These are phyloP conservation scores for Moringa oleifera DNA, from an alignment of 345 rosid genomes.

Conservation along the genomic window DNA sequence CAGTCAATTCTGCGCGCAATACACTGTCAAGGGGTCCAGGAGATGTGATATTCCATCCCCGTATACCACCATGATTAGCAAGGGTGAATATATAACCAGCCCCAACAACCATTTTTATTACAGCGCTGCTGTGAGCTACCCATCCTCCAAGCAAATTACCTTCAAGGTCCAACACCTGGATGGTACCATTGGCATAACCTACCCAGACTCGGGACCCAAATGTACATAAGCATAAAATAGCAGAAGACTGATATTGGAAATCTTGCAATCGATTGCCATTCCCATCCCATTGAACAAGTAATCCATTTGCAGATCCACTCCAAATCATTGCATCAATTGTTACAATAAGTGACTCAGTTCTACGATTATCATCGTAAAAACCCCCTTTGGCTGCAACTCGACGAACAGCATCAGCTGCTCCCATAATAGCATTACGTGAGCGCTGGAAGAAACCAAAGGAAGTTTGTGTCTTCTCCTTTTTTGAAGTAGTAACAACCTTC, in stretches of 20 bases:
- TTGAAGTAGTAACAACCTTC: slow-evolving; percentile 40
- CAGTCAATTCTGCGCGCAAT: slow-evolving; percentile 53
- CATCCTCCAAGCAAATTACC: slow-evolving; percentile 64
- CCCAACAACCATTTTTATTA: slow-evolving; percentile 54
- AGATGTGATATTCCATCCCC: slow-evolving; percentile 74
- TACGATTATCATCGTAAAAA: slow-evolving; percentile 73
- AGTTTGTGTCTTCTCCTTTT: slow-evolving; percentile 68
- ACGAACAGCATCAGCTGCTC: slow-evolving; percentile 98
- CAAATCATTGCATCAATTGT: slow-evolving; percentile 70
- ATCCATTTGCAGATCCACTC: slow-evolving; percentile 82
- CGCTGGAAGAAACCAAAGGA: slow-evolving; percentile 84
- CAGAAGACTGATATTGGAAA: slow-evolving; percentile 41
- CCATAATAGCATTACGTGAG: slow-evolving; percentile 85
- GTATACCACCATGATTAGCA: slow-evolving; percentile 79
- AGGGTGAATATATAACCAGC: slow-evolving; percentile 64
- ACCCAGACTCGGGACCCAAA: slow-evolving; percentile 56
- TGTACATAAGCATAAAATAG: slow-evolving; percentile 61
- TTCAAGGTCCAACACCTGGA: slow-evolving; percentile 66
- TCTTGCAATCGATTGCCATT: slow-evolving; percentile 77
- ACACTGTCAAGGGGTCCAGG: slow-evolving; percentile 67
- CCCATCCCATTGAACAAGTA: slow-evolving; percentile 80
- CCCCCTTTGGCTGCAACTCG: slow-evolving; percentile 84
- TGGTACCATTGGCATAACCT: slow-evolving; percentile 59
- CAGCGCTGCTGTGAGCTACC: slow-evolving; percentile 74
- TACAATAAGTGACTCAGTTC: slow-evolving; percentile 62